These are phyloP conservation scores for Penicillium maclennaniae DNA, from an alignment of 495 filamentous ascomycete species.

Conservation along the genomic window DNA sequence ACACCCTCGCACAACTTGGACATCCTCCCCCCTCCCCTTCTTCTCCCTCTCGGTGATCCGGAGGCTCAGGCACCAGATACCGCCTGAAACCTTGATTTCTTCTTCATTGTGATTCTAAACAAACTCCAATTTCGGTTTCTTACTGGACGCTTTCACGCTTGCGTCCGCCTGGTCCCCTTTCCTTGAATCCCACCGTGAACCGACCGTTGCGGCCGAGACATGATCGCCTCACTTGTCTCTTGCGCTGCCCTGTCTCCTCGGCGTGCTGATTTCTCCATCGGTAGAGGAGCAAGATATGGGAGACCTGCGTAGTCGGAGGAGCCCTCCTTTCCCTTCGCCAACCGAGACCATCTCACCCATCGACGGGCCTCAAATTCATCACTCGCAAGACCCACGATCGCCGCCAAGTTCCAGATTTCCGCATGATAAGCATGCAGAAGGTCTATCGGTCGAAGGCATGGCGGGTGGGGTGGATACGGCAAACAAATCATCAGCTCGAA, in stretches of 20 bases:
- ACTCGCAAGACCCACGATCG: slow-evolving; percentile 26
- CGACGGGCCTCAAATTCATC: slow-evolving; percentile 27
- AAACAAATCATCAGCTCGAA: slow-evolving; percentile 7
- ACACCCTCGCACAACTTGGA: slow-evolving; percentile 2
- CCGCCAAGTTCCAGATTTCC: slow-evolving; percentile 17
- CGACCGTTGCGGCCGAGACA: slow-evolving; percentile 35
- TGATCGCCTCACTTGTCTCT: slow-evolving; percentile 30
- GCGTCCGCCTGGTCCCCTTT: slow-evolving; percentile 1
- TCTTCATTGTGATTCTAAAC: slow-evolving; percentile 11
- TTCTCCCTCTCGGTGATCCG: not conserved
- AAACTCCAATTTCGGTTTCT: slow-evolving; percentile 2
- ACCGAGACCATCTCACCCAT: slow-evolving; percentile 36
- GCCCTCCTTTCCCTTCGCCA: slow-evolving; percentile 42
- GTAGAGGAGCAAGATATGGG: slow-evolving; percentile 38
- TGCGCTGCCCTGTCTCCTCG: slow-evolving; percentile 33
- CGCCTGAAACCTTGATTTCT: slow-evolving; percentile 16
- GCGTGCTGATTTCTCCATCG: slow-evolving; percentile 33
- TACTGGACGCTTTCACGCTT: slow-evolving; percentile 5
- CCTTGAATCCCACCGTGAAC: slow-evolving; percentile 5
- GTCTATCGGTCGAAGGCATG: slow-evolving; percentile 18
- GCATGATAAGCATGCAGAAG: slow-evolving; percentile 12
- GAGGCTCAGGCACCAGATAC: slow-evolving; percentile 11
- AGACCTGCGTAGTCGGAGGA: slow-evolving; percentile 39
- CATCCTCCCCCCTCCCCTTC: not conserved
- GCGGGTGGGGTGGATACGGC: slow-evolving; percentile 16